These are phyloP conservation scores for Saccharomycopsis guyanensis DNA, from an alignment of 805 yeast species.

Conservation along the genomic window DNA sequence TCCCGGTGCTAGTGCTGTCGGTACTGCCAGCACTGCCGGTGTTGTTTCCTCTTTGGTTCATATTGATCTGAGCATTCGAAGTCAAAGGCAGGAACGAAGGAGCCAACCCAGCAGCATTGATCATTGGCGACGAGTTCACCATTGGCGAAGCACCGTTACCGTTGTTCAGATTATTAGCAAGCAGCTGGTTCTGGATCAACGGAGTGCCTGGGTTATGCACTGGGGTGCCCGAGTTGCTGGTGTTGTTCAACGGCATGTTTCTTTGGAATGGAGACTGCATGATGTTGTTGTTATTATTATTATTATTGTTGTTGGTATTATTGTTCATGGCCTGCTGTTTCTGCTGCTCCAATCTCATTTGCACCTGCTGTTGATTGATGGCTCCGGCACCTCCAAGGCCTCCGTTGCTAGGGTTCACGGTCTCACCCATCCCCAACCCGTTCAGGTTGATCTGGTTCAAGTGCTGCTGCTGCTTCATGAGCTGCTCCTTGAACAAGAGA, in stretches of 20 bases:
- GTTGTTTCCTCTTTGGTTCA: neutral
- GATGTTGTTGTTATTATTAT: neutral
- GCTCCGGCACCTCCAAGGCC: constrained; percentile 2
- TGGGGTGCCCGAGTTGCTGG: constrained; percentile 5
- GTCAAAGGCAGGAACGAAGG: constrained; percentile 6
- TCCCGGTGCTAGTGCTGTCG: neutral
- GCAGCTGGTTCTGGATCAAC: constrained; percentile 4
- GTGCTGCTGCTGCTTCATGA: constrained; percentile 5
- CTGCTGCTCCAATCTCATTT: constrained; percentile 15
- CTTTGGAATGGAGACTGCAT: constrained; percentile 6
- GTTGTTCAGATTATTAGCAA: neutral
- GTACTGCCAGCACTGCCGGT: constrained; percentile 1
- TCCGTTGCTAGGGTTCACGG: constrained; percentile 13
- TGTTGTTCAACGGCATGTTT: constrained; percentile 1
- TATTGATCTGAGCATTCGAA: neutral
- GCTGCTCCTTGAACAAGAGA: constrained; percentile 5
- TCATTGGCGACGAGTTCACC: constrained; percentile 9
- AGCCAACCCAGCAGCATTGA: constrained; percentile 6
- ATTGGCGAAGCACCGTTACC: neutral
- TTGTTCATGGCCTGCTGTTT: constrained; percentile 2
- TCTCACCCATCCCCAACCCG: neutral
- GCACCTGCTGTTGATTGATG: constrained; percentile 20
- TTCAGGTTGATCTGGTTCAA: neutral
- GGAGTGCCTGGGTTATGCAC: constrained; percentile 13
- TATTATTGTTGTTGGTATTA: neutral